Conservation (phyloP, 1,284 basidiomycete species). For the Boletus semigastroideus region DNA sequence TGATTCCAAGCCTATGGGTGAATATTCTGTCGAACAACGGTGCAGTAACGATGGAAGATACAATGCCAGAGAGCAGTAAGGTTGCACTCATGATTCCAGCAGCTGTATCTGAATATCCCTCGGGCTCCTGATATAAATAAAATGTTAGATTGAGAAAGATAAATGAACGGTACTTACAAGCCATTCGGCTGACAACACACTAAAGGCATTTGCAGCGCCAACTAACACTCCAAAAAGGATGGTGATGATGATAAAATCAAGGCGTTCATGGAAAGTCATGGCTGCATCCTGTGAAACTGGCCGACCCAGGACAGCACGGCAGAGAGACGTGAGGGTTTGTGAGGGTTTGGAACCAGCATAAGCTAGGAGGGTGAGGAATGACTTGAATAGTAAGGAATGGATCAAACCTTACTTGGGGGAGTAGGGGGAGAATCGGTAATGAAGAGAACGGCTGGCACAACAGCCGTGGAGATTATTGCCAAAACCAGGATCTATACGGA, state of each 20-base stretch:
- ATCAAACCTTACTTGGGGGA: constrained; percentile 62
- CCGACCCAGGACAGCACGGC: constrained; percentile 55
- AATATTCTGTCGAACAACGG: constrained; percentile 78
- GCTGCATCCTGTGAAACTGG: constrained; percentile 40
- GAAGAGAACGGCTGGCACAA: constrained; percentile 54
- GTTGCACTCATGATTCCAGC: constrained; percentile 70
- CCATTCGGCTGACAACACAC: constrained; percentile 64
- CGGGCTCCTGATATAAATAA: no score
- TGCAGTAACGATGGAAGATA: constrained; percentile 61
- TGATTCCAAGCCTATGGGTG: constrained; percentile 63
- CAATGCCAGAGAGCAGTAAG: constrained; percentile 66
- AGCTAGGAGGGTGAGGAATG: constrained; percentile 39
- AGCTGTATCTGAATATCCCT: constrained; percentile 63
- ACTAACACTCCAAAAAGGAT: constrained; percentile 64
- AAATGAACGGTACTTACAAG: constrained; percentile 58
- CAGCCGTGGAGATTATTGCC: constrained; percentile 66
- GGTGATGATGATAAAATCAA: constrained; percentile 64
- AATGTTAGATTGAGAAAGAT: no score
- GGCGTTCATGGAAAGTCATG: constrained; percentile 63
- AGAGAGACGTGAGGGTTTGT: constrained; percentile 52
- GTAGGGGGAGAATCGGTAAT: constrained; percentile 61
- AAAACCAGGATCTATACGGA: constrained; percentile 60
- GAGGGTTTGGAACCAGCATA: constrained; percentile 61
- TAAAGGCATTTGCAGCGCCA: constrained; percentile 57
- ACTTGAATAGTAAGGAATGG: neutral